These are phyloP conservation scores for Beauveria brongniartii DNA, from an alignment of 2,329 filamentous ascomycete species.

Conservation along the genomic window DNA sequence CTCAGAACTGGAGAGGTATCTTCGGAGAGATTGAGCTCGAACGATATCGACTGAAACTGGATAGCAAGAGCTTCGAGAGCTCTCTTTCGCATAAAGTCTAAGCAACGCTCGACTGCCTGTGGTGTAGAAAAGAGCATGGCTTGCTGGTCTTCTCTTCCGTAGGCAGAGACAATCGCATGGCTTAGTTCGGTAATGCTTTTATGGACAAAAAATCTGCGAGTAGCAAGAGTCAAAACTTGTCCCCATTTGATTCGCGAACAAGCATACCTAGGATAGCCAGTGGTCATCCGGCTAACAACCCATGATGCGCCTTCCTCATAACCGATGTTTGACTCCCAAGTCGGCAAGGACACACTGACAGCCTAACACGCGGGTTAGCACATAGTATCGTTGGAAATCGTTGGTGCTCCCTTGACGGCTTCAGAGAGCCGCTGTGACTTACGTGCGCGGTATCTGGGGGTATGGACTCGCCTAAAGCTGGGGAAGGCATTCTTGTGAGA, in stretches of 20 bases:
- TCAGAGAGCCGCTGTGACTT: conserved; percentile 28
- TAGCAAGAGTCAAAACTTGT: conserved; percentile 9
- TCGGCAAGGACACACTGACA: conserved; percentile 90
- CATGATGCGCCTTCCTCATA: conserved; percentile 90
- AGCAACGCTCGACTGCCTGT: conserved; percentile 61
- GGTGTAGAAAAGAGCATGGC: conserved; percentile 79
- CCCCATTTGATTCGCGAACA: background rate
- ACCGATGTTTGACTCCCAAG: conserved; percentile 82
- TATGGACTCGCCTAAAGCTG: conserved; percentile 61
- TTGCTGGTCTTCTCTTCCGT: conserved; percentile 54
- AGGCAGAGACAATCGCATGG: conserved; percentile 53
- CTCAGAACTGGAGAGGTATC: conserved; percentile 42
- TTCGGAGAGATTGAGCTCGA: conserved; percentile 52
- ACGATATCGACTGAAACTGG: conserved; percentile 50
- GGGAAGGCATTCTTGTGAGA: conserved; percentile 34
- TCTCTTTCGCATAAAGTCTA: conserved; percentile 60
- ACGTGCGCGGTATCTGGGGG: conserved; percentile 74
- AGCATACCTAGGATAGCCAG: conserved; percentile 75
- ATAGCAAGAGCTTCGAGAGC: conserved; percentile 41
- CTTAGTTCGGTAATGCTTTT: conserved; percentile 70
- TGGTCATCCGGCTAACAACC: conserved; percentile 78
- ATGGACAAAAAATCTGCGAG: conserved; percentile 81
- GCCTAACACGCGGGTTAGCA: conserved; percentile 46
- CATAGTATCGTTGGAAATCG: background rate
- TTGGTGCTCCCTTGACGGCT: background rate